phyloP scores from a whole-genome alignment of 2,329 filamentous ascomycete genomes.

The Fusarium austroafricanum region DNA sequence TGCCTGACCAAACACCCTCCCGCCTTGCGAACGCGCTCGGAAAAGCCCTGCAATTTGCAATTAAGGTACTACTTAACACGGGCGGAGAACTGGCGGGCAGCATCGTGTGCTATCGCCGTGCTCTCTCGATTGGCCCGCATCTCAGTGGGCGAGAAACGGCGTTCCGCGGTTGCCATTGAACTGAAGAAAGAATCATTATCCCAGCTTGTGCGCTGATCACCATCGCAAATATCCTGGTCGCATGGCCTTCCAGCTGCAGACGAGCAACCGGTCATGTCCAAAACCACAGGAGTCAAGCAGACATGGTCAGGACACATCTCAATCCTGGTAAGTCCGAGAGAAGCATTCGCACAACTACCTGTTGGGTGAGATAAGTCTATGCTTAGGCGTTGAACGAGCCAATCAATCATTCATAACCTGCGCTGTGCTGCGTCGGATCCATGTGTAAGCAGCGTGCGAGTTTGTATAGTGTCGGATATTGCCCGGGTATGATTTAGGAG shows the following conservation, averaged over 20 bases:
- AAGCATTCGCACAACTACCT: conserved; percentile 33
- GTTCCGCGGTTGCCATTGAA: conserved; percentile 46
- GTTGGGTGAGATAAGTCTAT: conserved; percentile 1
- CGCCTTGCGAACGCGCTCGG: too few species aligned
- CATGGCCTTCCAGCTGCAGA: conserved; percentile 14
- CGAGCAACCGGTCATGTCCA: conserved; percentile 15
- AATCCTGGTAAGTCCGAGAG: conserved; percentile 34
- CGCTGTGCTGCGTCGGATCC: neutral
- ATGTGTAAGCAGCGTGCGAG: neutral
- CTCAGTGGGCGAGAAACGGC: conserved; percentile 29
- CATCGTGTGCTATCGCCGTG: conserved; percentile 26
- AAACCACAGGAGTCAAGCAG: conserved; percentile 16
- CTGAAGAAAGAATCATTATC: conserved; percentile 45
- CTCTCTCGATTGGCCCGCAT: conserved; percentile 39
- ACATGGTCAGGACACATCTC: conserved; percentile 24
- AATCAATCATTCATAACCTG: neutral
- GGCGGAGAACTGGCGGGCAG: conserved; percentile 33
- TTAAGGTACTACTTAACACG: neutral
- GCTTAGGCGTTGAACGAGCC: conserved; percentile 13
- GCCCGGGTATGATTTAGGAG: conserved; percentile 19
- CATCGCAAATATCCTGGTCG: conserved; percentile 32
- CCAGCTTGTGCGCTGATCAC: conserved; percentile 35
- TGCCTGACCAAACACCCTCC: too few species aligned
- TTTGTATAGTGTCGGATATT: conserved; percentile 31
- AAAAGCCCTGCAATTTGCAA: too few species aligned